phyloP scores from a whole-genome alignment of 257 asterid genomes.

The Przewalskia tangutica region DNA sequence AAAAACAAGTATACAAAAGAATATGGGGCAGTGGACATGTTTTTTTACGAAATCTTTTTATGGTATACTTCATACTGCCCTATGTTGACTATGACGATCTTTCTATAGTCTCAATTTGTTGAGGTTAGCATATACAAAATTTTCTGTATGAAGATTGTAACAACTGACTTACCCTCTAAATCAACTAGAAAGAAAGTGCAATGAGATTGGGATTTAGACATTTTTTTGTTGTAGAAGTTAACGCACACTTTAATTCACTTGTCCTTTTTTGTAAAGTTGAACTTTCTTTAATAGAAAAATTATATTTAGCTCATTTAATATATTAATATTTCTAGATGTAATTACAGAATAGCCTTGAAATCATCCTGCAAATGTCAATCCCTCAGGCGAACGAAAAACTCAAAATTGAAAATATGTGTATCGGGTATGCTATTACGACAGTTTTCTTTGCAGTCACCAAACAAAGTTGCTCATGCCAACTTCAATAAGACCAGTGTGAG shows the following conservation, averaged over 20 bases:
- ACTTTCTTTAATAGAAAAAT: too few species aligned
- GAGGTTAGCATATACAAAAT: not conserved
- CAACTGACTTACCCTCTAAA: not conserved
- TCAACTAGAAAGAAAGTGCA: not conserved
- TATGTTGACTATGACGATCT: not conserved
- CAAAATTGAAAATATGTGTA: not conserved
- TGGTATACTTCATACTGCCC: not conserved
- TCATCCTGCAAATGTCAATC: not conserved
- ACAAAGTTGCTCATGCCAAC: slow-evolving; percentile 44
- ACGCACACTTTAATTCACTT: too few species aligned
- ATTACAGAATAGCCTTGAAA: too few species aligned
- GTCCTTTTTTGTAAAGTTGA: too few species aligned
- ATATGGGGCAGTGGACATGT: not conserved
- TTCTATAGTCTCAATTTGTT: not conserved
- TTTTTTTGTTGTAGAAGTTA: too few species aligned
- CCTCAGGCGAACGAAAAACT: not conserved
- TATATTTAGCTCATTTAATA: too few species aligned
- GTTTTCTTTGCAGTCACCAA: not conserved
- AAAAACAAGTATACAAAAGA: not conserved
- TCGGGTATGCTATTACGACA: not conserved
- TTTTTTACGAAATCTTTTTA: not conserved
- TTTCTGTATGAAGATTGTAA: not conserved
- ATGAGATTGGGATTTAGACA: not conserved
- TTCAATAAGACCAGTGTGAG: slow-evolving; percentile 88
- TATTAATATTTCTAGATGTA: too few species aligned